phyloP scores from a whole-genome alignment of 1,139 yeast genomes.

The Kodamaea suecica region DNA sequence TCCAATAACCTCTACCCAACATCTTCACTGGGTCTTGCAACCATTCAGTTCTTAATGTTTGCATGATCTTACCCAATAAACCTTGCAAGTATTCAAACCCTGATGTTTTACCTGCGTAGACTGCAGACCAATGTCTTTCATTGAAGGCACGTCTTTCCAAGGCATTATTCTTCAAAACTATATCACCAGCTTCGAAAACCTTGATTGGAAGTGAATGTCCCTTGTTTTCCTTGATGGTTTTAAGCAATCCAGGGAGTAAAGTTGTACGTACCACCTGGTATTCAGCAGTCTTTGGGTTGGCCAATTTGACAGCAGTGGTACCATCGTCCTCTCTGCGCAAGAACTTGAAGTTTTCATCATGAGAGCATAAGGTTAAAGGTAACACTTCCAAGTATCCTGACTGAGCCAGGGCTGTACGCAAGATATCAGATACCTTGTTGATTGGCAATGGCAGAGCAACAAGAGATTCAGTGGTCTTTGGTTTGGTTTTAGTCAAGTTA shows the following conservation, averaged over 20 bases:
- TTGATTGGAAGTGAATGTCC: slow-evolving; percentile 91
- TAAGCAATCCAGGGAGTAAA: slow-evolving; percentile 88
- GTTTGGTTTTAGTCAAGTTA: slow-evolving; percentile 78
- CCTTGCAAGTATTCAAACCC: slow-evolving; percentile 97
- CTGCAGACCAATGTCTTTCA: slow-evolving; percentile 93
- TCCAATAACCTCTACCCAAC: slow-evolving; percentile 78
- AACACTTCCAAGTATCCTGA: slow-evolving; percentile 95
- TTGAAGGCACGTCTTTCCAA: slow-evolving; percentile 89
- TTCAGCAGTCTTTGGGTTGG: slow-evolving; percentile 94
- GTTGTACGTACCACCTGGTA: slow-evolving; percentile 98
- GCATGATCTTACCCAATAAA: slow-evolving; percentile 90
- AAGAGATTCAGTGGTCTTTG: slow-evolving; percentile 65
- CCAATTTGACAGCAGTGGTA: slow-evolving; percentile 78
- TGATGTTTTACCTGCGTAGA: slow-evolving; percentile 90
- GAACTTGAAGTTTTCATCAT: slow-evolving; percentile 91
- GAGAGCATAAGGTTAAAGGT: slow-evolving; percentile 94
- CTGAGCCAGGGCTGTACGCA: slow-evolving; percentile 88
- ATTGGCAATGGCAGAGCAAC: slow-evolving; percentile 88
- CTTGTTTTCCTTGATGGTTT: slow-evolving; percentile 94
- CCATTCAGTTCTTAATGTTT: slow-evolving; percentile 90
- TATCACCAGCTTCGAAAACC: slow-evolving; percentile 94
- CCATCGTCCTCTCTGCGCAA: slow-evolving; percentile 74
- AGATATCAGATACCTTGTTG: slow-evolving; percentile 86
- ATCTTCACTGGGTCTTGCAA: slow-evolving; percentile 53
- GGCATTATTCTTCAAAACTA: slow-evolving; percentile 76